Evolutionary conservation across 345 rosid species (phyloP), one percentile per base, ranked within the genome.

Genomic region (Pelargonium nanum): DNA sequence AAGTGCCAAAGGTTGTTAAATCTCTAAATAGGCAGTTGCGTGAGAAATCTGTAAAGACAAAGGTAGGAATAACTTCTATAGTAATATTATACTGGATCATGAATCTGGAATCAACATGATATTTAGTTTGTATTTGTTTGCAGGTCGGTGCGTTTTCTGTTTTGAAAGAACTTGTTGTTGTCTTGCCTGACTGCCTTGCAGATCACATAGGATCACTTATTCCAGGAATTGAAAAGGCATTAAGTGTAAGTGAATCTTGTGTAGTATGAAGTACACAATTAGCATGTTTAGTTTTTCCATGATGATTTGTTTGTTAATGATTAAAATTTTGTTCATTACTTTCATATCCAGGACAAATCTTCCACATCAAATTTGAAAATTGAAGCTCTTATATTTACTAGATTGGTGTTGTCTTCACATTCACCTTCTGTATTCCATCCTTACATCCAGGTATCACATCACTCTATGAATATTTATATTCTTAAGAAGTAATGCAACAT

Each of bases 121-220:
- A 44, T 63, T 21, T 65, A 58, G 59, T 53, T 65, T 56, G 4
- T 63, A 54, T 61, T 32, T 54, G 15, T 59, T 66, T 76, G 72
- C 81, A 94, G 99, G 99, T 88, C 74, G 96, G 99, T 60, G 95
- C 99, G 52, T 94, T 94, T 77, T 86, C 95, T 70, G 96, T 94
- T 67, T 71, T 94, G 78, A 90, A 81, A 75, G 97, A 90, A 75
- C 93, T 94, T 67, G 99, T 94, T 67, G 87, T 86, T 81, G 97
- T 94, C 74, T 78, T 94, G 84, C 99, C 96, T 55, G 96, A 94
- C 70, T 90, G 97, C 73, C 96, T 94, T 63, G 89, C 83, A 1
- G 96, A 90, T 66, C 99, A 94, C 69, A 82, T 94, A 72, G 97
- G 96, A 23, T 86, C 95, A 56, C 91, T 94, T 65, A 88, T 94